Evolutionary conservation across 306 rosid genomes (phyloP), one percentile per base, ranked within the genome.

Genomic region (Lathyrus sativus): DNA sequence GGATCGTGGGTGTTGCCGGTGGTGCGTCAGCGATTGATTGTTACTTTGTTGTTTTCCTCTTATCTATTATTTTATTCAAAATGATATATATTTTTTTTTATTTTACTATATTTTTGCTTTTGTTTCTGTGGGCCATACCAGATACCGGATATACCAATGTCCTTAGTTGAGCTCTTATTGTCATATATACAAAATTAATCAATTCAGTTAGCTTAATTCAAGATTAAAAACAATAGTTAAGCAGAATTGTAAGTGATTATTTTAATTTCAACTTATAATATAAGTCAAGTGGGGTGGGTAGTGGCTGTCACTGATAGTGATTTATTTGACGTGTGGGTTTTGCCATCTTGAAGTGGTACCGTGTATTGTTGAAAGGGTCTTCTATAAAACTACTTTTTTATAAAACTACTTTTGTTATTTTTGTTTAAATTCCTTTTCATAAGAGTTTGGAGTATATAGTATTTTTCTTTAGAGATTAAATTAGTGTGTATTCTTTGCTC

Each of bases 21-120:
- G 41, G 28, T 63, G 79, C 56, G 54, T 56, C 46, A 43, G n/a
- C 22, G 9, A 22, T 33, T 67, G 45, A 18, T 49, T 19, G 12
- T 15, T 72, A 13, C 9, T 26, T 42, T 57, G 42, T 59, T 12
- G 7, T 46, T 39, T 61, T 14, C 9, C 0, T 55, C 14, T 19
- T 19, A 19, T 19, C 22, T 19, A 19, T 19, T 19, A 1, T 19
- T 19, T 19, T 19, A 19, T 19, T 19, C 22, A 19, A 19, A 19
- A 19, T 19, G 22, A 19, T 19, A 11, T 0, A 19, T 19, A 11
- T 0, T 31, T 6, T 48, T 60, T 46, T 65, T 14, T 9, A 2
- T 22, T n/a, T 33, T 43, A 19, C 22, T 2, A 24, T 19, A 12
- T 10, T 39, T 42, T 53, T 9, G 0, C 4, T 29, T 29, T 12